phyloP scores from a whole-genome alignment of 768 basidiomycete genomes.

The Guyanaporus albipodus region DNA sequence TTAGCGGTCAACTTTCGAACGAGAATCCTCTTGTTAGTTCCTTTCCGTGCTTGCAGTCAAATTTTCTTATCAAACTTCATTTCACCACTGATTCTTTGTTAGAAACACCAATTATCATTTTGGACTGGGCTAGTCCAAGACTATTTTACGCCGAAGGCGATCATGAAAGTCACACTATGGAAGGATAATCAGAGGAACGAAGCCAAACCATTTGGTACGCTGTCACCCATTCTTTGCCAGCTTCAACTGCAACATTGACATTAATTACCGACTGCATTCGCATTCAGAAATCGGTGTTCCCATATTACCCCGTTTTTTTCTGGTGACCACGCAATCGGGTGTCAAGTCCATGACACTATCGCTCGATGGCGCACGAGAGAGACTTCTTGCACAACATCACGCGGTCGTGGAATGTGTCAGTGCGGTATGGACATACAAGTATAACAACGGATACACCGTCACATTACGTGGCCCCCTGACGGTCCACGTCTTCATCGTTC shows the following conservation, averaged over 20 bases:
- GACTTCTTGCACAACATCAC: constrained; percentile 44
- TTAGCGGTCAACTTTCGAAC: constrained; percentile 60
- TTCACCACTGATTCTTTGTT: not conserved
- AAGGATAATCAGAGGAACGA: constrained; percentile 76
- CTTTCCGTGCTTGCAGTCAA: not conserved
- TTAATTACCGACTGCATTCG: constrained; percentile 11
- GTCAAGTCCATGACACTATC: constrained; percentile 81
- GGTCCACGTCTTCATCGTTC: constrained; percentile 49
- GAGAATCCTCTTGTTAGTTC: constrained; percentile 46
- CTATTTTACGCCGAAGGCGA: constrained; percentile 67
- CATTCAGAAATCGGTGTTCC: constrained; percentile 70
- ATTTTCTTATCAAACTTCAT: constrained; percentile 4
- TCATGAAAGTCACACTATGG: constrained; percentile 83
- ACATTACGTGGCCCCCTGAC: constrained; percentile 72
- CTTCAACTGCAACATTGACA: constrained; percentile 1
- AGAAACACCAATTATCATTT: constrained; percentile 64
- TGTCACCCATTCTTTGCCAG: constrained; percentile 8
- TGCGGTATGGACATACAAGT: constrained; percentile 81
- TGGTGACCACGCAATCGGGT: constrained; percentile 80
- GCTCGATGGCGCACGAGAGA: constrained; percentile 73
- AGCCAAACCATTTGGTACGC: constrained; percentile 79
- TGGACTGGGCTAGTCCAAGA: constrained; percentile 65
- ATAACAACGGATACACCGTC: constrained; percentile 74
- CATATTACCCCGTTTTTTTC: constrained; percentile 79
- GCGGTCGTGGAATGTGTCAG: constrained; percentile 64